Conservation (phyloP, 352 stramenopile species). For the Pythium sp. region DNA sequence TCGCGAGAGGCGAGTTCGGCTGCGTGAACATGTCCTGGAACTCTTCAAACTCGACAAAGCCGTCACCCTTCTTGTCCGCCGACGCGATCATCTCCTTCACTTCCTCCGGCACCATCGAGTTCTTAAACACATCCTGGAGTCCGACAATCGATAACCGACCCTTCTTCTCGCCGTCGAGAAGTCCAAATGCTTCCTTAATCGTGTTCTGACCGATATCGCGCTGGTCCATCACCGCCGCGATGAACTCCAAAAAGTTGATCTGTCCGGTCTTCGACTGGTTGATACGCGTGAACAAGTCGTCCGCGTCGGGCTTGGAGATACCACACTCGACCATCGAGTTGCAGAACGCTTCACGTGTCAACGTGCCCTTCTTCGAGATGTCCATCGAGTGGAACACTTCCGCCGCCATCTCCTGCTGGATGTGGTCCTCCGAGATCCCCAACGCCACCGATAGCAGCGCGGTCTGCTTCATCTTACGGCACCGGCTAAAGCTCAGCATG, state of each 20-base stretch:
- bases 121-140: slow-evolving; percentile 84
- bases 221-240: slow-evolving; percentile 92
- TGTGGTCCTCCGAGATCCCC: slow-evolving; percentile 66
- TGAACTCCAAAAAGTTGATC: slow-evolving; percentile 96
- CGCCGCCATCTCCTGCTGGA: slow-evolving; percentile 72
- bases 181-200: slow-evolving; percentile 89
- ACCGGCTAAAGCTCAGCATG: slow-evolving; percentile 75
- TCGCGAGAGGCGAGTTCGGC: slow-evolving; percentile 28
- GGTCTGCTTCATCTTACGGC: slow-evolving; percentile 74
- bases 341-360: slow-evolving; percentile 93
- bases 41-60: slow-evolving; percentile 87
- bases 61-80: slow-evolving; percentile 78
- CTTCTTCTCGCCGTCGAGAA: slow-evolving; percentile 89
- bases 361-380: slow-evolving; percentile 72
- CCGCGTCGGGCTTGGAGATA: slow-evolving; percentile 65
- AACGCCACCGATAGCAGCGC: slow-evolving; percentile 70
- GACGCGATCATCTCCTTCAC: slow-evolving; percentile 90
- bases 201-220: slow-evolving; percentile 87
- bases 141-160: slow-evolving; percentile 91
- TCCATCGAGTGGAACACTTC: slow-evolving; percentile 89
- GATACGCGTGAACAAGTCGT: slow-evolving; percentile 73
- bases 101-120: slow-evolving; percentile 84
- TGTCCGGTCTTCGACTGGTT: slow-evolving; percentile 79
- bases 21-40: slow-evolving; percentile 78
- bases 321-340: slow-evolving; percentile 89